Conservation (phyloP, 805 yeast genomes). For the Candida anglica region DNA sequence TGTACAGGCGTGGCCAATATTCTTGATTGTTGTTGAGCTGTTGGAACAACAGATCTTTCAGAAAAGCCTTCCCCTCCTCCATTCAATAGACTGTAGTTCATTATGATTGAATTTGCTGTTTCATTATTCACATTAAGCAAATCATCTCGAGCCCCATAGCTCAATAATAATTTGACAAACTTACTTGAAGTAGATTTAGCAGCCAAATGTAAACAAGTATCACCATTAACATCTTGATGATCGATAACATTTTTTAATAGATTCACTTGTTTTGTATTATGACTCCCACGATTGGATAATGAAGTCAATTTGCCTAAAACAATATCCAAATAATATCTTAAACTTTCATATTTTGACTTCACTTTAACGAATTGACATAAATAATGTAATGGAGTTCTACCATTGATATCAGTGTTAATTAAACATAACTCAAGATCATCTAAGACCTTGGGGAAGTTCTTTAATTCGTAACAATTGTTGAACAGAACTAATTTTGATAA, state of each 20-base stretch:
- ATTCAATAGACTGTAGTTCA: constrained; percentile 29
- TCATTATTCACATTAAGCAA: constrained; percentile 38
- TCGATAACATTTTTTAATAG: constrained; percentile 60
- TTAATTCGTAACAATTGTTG: constrained; percentile 79
- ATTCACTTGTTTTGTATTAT: constrained; percentile 53
- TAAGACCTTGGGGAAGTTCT: constrained; percentile 74
- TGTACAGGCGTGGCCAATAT: constrained; percentile 28
- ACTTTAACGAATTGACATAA: constrained; percentile 68
- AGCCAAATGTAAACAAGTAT: constrained; percentile 82
- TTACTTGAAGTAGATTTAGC: constrained; percentile 62
- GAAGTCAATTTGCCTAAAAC: constrained; percentile 68
- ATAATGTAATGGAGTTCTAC: constrained; percentile 82
- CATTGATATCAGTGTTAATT: constrained; percentile 69
- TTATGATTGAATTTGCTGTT: constrained; percentile 40
- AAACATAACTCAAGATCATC: constrained; percentile 73
- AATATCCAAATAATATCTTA: constrained; percentile 77
- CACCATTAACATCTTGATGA: constrained; percentile 78
- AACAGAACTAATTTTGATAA: constrained; percentile 79
- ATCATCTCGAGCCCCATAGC: constrained; percentile 76
- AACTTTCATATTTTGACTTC: constrained; percentile 69
- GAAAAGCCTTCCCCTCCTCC: constrained; percentile 2
- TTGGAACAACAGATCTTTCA: neutral
- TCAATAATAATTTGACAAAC: constrained; percentile 74
- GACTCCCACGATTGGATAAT: constrained; percentile 23
- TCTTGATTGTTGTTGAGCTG: too few species aligned